Conservation (phyloP, 2,329 filamentous ascomycete species). For the Arthroderma sp. region DNA sequence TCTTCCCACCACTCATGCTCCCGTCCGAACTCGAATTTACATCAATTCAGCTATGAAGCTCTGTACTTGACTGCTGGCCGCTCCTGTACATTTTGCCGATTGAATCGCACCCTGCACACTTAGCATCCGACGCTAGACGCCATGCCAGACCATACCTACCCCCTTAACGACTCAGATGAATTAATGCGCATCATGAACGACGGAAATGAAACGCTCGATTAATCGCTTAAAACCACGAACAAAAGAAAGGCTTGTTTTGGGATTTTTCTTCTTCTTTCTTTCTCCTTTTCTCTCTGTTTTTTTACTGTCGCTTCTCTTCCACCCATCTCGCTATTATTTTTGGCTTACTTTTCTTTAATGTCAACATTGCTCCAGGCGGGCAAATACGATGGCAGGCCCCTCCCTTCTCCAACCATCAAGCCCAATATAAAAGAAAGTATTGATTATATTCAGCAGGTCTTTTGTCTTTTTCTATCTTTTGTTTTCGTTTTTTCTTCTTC, state of each 20-base stretch:
- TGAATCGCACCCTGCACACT: neutral
- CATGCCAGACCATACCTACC: neutral
- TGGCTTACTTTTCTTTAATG: no score
- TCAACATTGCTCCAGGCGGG: no score
- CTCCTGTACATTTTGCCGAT: slow-evolving; percentile 3
- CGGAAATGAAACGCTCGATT: neutral
- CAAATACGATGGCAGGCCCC: no score
- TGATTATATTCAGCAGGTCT: neutral
- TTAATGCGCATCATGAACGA: slow-evolving; percentile 1
- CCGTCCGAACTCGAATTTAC: no score
- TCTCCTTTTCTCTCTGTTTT: neutral
- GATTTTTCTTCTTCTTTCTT: neutral
- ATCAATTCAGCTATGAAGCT: no score
- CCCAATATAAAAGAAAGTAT: no score
- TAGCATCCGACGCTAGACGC: neutral
- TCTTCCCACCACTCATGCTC: no score
- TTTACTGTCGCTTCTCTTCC: neutral
- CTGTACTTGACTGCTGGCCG: neutral
- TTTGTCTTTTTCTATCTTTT: neutral
- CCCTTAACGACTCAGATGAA: neutral
- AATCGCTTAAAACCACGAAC: neutral
- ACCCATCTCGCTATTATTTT: no score
- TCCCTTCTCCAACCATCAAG: no score
- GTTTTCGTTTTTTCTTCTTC: neutral
- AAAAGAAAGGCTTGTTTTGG: neutral